These are phyloP conservation scores for Aspergillus alliaceus DNA, from an alignment of 2,329 filamentous ascomycete genomes.

Conservation along the genomic window DNA sequence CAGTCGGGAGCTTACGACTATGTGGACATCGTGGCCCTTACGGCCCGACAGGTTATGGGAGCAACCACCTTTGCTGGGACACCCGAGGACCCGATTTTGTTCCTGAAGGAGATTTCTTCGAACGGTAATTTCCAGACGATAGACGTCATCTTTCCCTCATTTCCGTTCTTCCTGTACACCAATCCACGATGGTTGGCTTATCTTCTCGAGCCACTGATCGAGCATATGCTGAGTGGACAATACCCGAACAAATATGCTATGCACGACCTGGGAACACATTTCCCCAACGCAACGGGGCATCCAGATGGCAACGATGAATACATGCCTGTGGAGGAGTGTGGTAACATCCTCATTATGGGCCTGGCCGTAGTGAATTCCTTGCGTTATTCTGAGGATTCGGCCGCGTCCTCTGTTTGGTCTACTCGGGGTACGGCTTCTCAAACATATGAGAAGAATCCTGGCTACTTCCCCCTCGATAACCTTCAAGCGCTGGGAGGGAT, in stretches of 20 bases:
- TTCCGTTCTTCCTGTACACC: slow-evolving; percentile 83
- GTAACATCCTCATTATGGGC: slow-evolving; percentile 79
- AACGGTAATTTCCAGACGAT: slow-evolving; percentile 85
- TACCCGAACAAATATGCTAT: slow-evolving; percentile 66
- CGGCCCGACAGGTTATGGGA: slow-evolving; percentile 76
- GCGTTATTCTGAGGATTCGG: slow-evolving; percentile 59
- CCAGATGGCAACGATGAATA: slow-evolving; percentile 54
- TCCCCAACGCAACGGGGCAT: slow-evolving; percentile 58
- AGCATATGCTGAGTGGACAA: slow-evolving; percentile 78
- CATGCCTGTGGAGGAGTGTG: slow-evolving; percentile 62
- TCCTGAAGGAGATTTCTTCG: slow-evolving; percentile 82
- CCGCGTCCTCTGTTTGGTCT: slow-evolving; percentile 61
- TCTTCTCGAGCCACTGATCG: slow-evolving; percentile 74
- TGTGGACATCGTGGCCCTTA: slow-evolving; percentile 73
- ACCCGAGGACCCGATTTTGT: slow-evolving; percentile 69
- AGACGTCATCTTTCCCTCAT: slow-evolving; percentile 83
- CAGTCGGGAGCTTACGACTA: slow-evolving; percentile 73
- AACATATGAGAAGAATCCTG: slow-evolving; percentile 23
- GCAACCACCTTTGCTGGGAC: slow-evolving; percentile 74
- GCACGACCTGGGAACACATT: slow-evolving; percentile 55
- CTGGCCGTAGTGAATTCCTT: slow-evolving; percentile 75
- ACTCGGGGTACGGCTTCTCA: slow-evolving; percentile 33
- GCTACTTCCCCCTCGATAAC: slow-evolving; percentile 50
- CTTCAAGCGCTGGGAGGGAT: slow-evolving; percentile 53
- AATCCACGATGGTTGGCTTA: slow-evolving; percentile 80